These are phyloP conservation scores for Candida jianshihensis DNA, from an alignment of 805 yeast species.

Conservation along the genomic window DNA sequence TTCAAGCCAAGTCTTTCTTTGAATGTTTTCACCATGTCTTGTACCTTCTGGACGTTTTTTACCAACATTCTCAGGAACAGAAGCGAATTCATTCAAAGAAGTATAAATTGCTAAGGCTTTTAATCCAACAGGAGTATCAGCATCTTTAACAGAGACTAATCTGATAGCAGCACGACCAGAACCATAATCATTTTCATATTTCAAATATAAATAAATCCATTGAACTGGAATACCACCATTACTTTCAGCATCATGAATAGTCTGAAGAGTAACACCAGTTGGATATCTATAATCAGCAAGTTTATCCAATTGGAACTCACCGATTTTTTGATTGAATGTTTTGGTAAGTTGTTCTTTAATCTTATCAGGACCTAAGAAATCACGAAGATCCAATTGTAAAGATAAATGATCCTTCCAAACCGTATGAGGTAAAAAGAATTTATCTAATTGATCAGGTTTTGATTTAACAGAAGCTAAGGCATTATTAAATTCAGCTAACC, in stretches of 20 bases:
- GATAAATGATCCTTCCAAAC: constrained; percentile 34
- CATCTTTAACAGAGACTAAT: constrained; percentile 25
- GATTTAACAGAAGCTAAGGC: constrained; percentile 11
- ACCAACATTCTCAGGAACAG: constrained; percentile 27
- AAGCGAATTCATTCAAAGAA: constrained; percentile 26
- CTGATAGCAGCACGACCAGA: constrained; percentile 27
- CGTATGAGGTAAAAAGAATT: constrained; percentile 23
- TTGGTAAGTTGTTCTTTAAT: constrained; percentile 17
- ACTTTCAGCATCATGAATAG: constrained; percentile 23
- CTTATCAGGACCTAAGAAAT: constrained; percentile 24
- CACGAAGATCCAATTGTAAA: constrained; percentile 27
- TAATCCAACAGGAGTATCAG: constrained; percentile 22
- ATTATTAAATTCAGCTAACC: constrained; percentile 26
- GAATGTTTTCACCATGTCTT: constrained; percentile 31
- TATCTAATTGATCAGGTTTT: constrained; percentile 15
- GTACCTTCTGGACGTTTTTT: constrained; percentile 31
- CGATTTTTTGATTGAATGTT: constrained; percentile 14
- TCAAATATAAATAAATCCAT: constrained; percentile 28
- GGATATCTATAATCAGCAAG: constrained; percentile 25
- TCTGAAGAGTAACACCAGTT: constrained; percentile 23
- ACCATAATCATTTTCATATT: constrained; percentile 27
- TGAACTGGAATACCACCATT: constrained; percentile 25
- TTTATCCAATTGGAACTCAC: constrained; percentile 24
- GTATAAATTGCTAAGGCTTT: constrained; percentile 30
- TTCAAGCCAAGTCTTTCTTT: constrained; percentile 33